Evolutionary conservation across 2,329 filamentous ascomycete species (phyloP).

Genomic region (Emydomyces testavorans): DNA sequence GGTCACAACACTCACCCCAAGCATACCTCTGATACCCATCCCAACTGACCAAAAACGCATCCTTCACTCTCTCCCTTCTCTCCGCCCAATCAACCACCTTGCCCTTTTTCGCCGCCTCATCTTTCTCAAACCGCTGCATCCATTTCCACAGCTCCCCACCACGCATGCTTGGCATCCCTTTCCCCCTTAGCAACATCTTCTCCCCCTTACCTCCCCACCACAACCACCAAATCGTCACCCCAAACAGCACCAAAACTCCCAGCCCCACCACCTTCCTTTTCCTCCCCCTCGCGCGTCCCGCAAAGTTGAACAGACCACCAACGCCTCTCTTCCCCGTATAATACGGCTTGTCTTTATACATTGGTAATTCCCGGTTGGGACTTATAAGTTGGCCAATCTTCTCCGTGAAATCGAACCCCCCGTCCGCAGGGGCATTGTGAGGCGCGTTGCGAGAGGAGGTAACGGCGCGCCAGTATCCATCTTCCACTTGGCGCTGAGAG

Average conservation of each 20-base stretch:
- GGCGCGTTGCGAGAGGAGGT: slow-evolving; percentile 20
- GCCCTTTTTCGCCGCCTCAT: slow-evolving; percentile 25
- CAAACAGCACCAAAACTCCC: slow-evolving; percentile 43
- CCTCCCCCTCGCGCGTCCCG: slow-evolving; percentile 32
- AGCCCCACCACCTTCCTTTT: slow-evolving; percentile 51
- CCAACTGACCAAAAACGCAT: slow-evolving; percentile 87
- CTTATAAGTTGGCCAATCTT: slow-evolving; percentile 56
- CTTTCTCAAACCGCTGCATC: slow-evolving; percentile 32
- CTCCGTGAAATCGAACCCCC: slow-evolving; percentile 44
- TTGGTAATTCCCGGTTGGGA: slow-evolving; percentile 56
- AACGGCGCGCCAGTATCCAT: slow-evolving; percentile 52
- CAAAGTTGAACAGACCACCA: background rate
- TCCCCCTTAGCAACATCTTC: background rate
- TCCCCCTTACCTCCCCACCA: slow-evolving; percentile 17
- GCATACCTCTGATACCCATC: slow-evolving; percentile 83
- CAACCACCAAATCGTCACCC: slow-evolving; percentile 57
- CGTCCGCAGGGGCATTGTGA: slow-evolving; percentile 18
- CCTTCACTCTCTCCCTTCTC: slow-evolving; percentile 68
- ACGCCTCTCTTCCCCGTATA: slow-evolving; percentile 40
- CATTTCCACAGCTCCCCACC: slow-evolving; percentile 44
- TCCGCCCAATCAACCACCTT: slow-evolving; percentile 58
- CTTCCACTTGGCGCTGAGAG: slow-evolving; percentile 54
- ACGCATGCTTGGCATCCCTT: slow-evolving; percentile 19
- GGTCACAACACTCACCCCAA: slow-evolving; percentile 59
- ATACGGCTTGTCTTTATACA: slow-evolving; percentile 99